A percentile compares a stretch with the other conserved stretches of the same genome.
Conservation (phyloP, 768 basidiomycete genomes). For the Rossbeevera mucosa region DNA sequence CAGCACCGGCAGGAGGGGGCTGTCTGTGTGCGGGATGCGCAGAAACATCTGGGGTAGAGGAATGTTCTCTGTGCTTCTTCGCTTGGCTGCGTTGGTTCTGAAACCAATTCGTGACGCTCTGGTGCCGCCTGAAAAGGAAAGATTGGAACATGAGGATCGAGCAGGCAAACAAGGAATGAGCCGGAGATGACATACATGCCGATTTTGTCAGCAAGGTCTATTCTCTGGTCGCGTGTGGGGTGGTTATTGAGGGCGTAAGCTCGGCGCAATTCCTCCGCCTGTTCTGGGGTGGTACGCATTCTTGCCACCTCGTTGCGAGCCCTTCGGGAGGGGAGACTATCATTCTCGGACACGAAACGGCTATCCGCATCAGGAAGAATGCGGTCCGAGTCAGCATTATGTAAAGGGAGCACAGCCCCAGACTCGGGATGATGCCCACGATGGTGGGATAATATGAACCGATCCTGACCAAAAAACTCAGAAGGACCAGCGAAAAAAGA, state of each 20-base stretch:
- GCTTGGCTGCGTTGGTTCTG: slow-evolving; percentile 79
- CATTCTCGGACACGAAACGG: slow-evolving; percentile 52
- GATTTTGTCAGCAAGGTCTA: slow-evolving; percentile 60
- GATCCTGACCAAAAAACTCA: slow-evolving; percentile 29
- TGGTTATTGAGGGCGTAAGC: slow-evolving; percentile 62
- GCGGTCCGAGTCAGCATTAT: slow-evolving; percentile 45
- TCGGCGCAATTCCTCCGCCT: slow-evolving; percentile 65
- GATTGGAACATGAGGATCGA: slow-evolving; percentile 22
- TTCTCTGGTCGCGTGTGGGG: slow-evolving; percentile 63
- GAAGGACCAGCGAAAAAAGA: slow-evolving; percentile 32
- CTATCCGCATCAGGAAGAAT: slow-evolving; percentile 46
- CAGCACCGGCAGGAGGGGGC: slow-evolving; percentile 10
- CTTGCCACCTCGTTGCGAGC: slow-evolving; percentile 37
- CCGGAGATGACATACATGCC: slow-evolving; percentile 59
- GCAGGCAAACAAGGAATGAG: slow-evolving; percentile 12
- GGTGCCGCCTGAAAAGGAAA: slow-evolving; percentile 54
- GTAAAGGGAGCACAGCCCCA: slow-evolving; percentile 24
- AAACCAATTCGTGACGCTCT: slow-evolving; percentile 83
- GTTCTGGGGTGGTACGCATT: slow-evolving; percentile 57
- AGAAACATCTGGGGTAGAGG: slow-evolving; percentile 22
- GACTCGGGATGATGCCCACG: slow-evolving; percentile 27
- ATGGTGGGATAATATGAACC: slow-evolving; percentile 31
- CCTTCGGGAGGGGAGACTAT: slow-evolving; percentile 30
- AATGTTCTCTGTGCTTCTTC: slow-evolving; percentile 58
- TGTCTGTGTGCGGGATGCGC: slow-evolving; percentile 10